Evolutionary conservation across 2,329 filamentous ascomycete species (phyloP).

Genomic region (Calonectria montana): DNA sequence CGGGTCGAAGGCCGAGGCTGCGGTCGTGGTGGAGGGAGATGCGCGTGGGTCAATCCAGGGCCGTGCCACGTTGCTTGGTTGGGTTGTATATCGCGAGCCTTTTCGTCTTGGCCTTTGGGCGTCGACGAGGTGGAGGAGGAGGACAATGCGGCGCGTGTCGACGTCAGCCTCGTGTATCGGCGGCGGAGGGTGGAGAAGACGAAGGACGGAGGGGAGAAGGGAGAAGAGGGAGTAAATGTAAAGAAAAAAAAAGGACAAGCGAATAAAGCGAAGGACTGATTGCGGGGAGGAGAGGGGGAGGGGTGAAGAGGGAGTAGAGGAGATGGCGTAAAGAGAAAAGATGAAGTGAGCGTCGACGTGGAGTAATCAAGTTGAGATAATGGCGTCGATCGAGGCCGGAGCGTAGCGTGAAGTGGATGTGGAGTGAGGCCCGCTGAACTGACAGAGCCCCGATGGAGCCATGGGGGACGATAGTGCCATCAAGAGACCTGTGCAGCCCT

Average conservation of each 20-base stretch:
- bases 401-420: slow-evolving; percentile 30
- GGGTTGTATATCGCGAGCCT: slow-evolving; percentile 26
- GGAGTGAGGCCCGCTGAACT: slow-evolving; percentile 24
- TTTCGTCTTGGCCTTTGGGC: slow-evolving; percentile 22
- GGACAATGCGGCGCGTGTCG: slow-evolving; percentile 26
- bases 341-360: slow-evolving; percentile 22
- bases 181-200: not conserved
- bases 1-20: slow-evolving; percentile 34
- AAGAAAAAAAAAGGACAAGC: not conserved
- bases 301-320: not conserved
- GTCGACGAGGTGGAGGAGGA: slow-evolving; percentile 15
- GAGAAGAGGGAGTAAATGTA: not conserved
- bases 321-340: slow-evolving; percentile 6
- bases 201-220: not conserved
- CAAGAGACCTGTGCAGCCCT: not conserved
- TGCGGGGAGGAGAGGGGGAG: not conserved
- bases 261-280: not conserved
- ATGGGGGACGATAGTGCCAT: slow-evolving; percentile 22
- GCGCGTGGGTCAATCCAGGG: slow-evolving; percentile 22
- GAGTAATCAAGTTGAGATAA: slow-evolving; percentile 17
- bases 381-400: slow-evolving; percentile 13
- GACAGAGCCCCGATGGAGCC: slow-evolving; percentile 18
- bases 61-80: slow-evolving; percentile 24
- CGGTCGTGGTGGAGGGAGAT: slow-evolving; percentile 28
- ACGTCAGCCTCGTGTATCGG: slow-evolving; percentile 18